A percentile compares a stretch with the other conserved stretches of the same genome.
These are phyloP conservation scores for Globisporangium barbulae DNA, from an alignment of 352 stramenopile species.

Conservation along the genomic window DNA sequence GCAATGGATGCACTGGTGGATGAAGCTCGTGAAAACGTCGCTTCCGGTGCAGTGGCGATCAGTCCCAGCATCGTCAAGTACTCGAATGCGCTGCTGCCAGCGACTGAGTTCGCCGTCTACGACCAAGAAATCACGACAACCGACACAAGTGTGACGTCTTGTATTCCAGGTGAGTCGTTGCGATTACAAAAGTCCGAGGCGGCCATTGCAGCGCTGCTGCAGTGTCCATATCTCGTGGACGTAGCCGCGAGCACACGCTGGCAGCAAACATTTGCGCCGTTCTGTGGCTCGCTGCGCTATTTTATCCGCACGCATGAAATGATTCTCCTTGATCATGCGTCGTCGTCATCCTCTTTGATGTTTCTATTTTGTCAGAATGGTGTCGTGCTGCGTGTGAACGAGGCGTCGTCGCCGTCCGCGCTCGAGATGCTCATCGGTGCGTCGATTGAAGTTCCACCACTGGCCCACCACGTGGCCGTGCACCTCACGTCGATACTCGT, in stretches of 20 bases:
- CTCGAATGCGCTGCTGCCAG: slow-evolving; percentile 25
- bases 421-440: slow-evolving; percentile 26
- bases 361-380: slow-evolving; percentile 71
- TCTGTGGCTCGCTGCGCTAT: slow-evolving; percentile 52
- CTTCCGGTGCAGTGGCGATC: background rate
- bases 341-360: slow-evolving; percentile 28
- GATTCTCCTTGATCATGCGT: slow-evolving; percentile 76
- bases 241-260: slow-evolving; percentile 52
- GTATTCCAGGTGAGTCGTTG: slow-evolving; percentile 49
- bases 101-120: background rate
- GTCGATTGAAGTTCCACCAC: background rate
- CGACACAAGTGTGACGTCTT: background rate
- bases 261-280: slow-evolving; percentile 52
- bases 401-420: slow-evolving; percentile 49
- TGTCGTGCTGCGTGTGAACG: slow-evolving; percentile 53
- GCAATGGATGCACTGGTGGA: slow-evolving; percentile 14
- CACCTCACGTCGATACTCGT: slow-evolving; percentile 66
- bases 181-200: slow-evolving; percentile 35
- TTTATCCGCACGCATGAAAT: slow-evolving; percentile 84
- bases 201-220: slow-evolving; percentile 39
- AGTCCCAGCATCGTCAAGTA: slow-evolving; percentile 33
- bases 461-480: slow-evolving; percentile 33
- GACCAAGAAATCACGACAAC: background rate
- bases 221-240: slow-evolving; percentile 65
- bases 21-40: slow-evolving; percentile 8